A percentile compares a stretch with the other conserved stretches of the same genome.
These are phyloP conservation scores for Arthroderma sp. DNA, from an alignment of 2,329 filamentous ascomycete genomes.

Conservation along the genomic window DNA sequence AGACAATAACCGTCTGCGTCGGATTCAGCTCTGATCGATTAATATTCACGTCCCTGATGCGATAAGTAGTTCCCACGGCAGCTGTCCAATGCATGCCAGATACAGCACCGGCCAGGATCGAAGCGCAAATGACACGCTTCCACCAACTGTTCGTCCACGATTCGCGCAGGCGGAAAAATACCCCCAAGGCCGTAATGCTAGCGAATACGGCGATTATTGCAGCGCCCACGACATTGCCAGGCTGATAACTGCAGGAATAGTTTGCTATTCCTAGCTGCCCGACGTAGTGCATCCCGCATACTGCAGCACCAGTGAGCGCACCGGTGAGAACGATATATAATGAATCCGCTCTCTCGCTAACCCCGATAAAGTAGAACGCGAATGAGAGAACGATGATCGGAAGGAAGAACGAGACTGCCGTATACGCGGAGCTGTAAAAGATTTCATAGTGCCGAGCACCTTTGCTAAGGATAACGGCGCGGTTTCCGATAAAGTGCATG, in stretches of 20 bases:
- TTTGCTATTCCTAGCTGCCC: slow-evolving; percentile 74
- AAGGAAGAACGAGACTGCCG: slow-evolving; percentile 64
- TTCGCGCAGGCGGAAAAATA: slow-evolving; percentile 66
- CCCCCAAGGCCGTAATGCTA: slow-evolving; percentile 53
- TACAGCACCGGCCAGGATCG: slow-evolving; percentile 58
- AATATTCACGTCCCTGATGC: slow-evolving; percentile 37
- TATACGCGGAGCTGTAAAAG: slow-evolving; percentile 58
- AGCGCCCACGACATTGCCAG: slow-evolving; percentile 51
- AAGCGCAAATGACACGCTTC: slow-evolving; percentile 55
- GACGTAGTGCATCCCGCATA: slow-evolving; percentile 78
- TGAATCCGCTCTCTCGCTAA: slow-evolving; percentile 44
- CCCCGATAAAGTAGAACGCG: slow-evolving; percentile 58
- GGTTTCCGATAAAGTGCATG: slow-evolving; percentile 76
- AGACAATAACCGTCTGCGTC: slow-evolving; percentile 58
- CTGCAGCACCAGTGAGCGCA: slow-evolving; percentile 55
- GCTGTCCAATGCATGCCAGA: slow-evolving; percentile 85
- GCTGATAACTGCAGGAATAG: slow-evolving; percentile 52
- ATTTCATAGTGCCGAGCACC: slow-evolving; percentile 54
- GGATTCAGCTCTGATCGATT: slow-evolving; percentile 35
- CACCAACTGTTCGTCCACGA: slow-evolving; percentile 69
- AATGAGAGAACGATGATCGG: slow-evolving; percentile 60
- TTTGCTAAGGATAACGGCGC: slow-evolving; percentile 57
- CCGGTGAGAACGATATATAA: slow-evolving; percentile 51
- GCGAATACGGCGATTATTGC: slow-evolving; percentile 59
- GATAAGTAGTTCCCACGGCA: slow-evolving; percentile 56